Conservation (phyloP, 2,329 filamentous ascomycete species). For the Xylariaceae sp. region DNA sequence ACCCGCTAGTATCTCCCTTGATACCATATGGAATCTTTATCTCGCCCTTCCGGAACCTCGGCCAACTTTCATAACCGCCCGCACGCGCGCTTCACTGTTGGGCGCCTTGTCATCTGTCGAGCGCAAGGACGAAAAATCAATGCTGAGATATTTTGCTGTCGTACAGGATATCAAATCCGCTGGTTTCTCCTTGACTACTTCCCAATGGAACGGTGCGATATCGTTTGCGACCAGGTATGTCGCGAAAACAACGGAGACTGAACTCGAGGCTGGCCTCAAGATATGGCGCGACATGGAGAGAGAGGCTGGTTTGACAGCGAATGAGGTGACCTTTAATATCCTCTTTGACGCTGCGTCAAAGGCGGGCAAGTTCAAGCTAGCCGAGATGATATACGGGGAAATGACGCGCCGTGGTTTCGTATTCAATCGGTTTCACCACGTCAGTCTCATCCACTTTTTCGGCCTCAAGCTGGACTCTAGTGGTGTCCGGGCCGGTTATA, state of each 20-base stretch:
- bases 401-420: constrained; percentile 64
- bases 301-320: constrained; percentile 57
- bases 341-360: constrained; percentile 86
- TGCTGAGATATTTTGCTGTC: constrained; percentile 77
- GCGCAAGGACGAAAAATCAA: constrained; percentile 53
- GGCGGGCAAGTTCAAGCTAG: constrained; percentile 74
- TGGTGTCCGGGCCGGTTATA: constrained; percentile 71
- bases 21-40: constrained; percentile 47
- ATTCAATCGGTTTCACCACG: constrained; percentile 74
- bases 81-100: constrained; percentile 58
- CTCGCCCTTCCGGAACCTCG: constrained; percentile 46
- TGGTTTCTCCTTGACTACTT: constrained; percentile 60
- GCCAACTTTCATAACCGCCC: constrained; percentile 45
- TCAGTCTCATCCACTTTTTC: constrained; percentile 77
- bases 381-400: constrained; percentile 78
- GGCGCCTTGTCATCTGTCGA: constrained; percentile 61
- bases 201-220: constrained; percentile 81
- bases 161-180: constrained; percentile 75
- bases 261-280: constrained; percentile 64
- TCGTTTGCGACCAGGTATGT: constrained; percentile 72
- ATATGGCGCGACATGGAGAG: constrained; percentile 90
- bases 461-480: constrained; percentile 69
- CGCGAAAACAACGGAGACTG: constrained; percentile 48
- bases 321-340: constrained; percentile 85
- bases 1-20: constrained; percentile 38